Conservation (phyloP, 441 rosid genomes). For the Erodium trifolium region DNA sequence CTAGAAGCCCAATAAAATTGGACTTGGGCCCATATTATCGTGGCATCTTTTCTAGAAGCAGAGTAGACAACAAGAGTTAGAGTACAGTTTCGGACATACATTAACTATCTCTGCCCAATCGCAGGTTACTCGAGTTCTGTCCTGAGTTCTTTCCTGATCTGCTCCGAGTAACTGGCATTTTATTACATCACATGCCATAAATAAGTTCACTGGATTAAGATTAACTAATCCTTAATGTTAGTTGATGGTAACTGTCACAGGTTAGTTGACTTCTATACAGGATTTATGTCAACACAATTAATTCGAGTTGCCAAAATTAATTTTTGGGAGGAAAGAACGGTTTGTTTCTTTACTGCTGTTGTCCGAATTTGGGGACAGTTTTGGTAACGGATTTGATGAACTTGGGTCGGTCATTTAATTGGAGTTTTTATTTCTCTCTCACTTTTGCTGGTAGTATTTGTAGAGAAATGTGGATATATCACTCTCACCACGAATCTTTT, state of each 20-base stretch:
- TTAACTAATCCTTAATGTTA: background rate
- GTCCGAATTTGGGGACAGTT: background rate
- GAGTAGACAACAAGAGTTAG: no score
- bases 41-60: no score
- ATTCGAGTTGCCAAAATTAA: background rate
- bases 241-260: background rate
- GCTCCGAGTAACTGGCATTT: background rate
- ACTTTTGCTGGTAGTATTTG: no score
- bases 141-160: background rate
- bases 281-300: background rate
- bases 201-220: background rate
- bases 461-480: no score
- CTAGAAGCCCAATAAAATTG: no score
- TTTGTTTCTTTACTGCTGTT: background rate
- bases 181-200: background rate
- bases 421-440: background rate
- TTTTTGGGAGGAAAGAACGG: background rate
- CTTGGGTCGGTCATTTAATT: background rate
- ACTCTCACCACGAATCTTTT: no score
- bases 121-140: background rate
- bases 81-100: no score
- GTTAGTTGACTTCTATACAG: no score
- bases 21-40: no score
- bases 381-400: background rate
- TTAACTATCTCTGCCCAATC: background rate